These are phyloP conservation scores for Tribonema minus DNA, from an alignment of 108 stramenopile species.

Conservation along the genomic window DNA sequence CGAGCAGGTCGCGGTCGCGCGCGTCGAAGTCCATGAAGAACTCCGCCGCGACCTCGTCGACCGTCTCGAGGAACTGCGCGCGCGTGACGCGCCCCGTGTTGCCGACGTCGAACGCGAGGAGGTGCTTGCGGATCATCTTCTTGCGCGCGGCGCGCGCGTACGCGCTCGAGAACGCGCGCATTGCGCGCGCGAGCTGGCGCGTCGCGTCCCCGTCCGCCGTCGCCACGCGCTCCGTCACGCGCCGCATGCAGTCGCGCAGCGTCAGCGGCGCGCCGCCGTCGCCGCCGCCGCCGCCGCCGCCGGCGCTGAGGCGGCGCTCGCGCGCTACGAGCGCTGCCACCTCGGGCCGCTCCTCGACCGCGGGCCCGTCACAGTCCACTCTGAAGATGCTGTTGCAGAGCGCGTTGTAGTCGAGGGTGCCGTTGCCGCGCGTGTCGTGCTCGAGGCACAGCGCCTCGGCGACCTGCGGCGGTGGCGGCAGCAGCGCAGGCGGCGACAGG, in stretches of 20 bases:
- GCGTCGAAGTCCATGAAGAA: conserved; percentile 53
- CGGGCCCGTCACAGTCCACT: conserved; percentile 49
- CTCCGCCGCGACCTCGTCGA: conserved; percentile 49
- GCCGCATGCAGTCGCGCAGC: conserved; percentile 26
- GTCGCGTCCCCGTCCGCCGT: conserved; percentile 42
- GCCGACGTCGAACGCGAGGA: conserved; percentile 50
- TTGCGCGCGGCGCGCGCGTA: conserved; percentile 50
- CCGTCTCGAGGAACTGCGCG: conserved; percentile 37
- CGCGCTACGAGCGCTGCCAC: background rate
- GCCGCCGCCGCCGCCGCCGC: background rate
- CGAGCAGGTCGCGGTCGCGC: conserved; percentile 36
- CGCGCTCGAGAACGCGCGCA: conserved; percentile 48
- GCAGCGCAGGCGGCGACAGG: too few species aligned
- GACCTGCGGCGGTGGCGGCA: too few species aligned
- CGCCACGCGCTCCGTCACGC: background rate
- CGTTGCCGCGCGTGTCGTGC: conserved; percentile 39
- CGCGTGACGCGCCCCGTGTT: conserved; percentile 27
- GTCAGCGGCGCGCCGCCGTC: background rate
- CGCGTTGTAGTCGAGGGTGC: conserved; percentile 44
- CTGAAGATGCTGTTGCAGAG: conserved; percentile 44
- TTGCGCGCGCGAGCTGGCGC: conserved; percentile 45
- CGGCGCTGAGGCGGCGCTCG: too few species aligned
- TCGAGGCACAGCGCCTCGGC: conserved; percentile 40
- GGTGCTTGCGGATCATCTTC: conserved; percentile 50
- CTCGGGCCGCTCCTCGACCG: conserved; percentile 27